These are phyloP conservation scores for Boechera retrofracta DNA, from an alignment of 345 rosid genomes.

Conservation along the genomic window DNA sequence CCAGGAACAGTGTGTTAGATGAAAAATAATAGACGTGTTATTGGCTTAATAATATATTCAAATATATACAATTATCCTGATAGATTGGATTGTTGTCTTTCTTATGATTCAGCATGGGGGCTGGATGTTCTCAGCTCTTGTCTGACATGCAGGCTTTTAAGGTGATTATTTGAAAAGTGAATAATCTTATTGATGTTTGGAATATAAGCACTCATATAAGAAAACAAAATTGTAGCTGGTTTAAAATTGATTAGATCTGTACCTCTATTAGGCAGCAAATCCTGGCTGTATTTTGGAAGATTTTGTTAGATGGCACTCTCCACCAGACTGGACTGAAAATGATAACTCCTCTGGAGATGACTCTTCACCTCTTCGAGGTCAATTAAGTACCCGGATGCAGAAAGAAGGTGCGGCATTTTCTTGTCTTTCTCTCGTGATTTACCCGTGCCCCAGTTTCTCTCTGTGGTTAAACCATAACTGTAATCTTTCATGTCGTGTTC, in stretches of 20 bases:
- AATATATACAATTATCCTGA: constrained; percentile 32
- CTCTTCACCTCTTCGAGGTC: constrained; percentile 65
- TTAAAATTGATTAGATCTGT: constrained; percentile 3
- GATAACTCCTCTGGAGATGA: constrained; percentile 60
- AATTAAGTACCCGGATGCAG: constrained; percentile 91
- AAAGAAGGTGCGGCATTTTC: constrained; percentile 72
- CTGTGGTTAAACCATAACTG: constrained; percentile 7
- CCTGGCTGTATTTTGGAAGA: constrained; percentile 98
- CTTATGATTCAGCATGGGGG: constrained; percentile 80
- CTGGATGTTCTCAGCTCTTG: constrained; percentile 98
- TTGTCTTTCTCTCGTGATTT: neutral
- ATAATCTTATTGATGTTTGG: constrained; percentile 25
- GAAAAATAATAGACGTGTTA: neutral
- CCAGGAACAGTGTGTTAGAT: neutral
- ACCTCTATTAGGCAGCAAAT: constrained; percentile 80
- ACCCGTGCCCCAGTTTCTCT: neutral
- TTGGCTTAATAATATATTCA: neutral
- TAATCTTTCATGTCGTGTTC: neutral
- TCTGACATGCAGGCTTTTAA: constrained; percentile 99
- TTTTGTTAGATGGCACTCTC: constrained; percentile 99
- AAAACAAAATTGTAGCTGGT: constrained; percentile 15
- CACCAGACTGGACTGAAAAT: constrained; percentile 93
- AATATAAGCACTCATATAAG: neutral
- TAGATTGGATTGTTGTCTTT: constrained; percentile 45
- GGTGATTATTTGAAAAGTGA: constrained; percentile 51